Percentiles rank a stretch among this genome's conserved stretches.
Conservation (phyloP, 2,329 filamentous ascomycete species). For the Scedosporium boydii region DNA sequence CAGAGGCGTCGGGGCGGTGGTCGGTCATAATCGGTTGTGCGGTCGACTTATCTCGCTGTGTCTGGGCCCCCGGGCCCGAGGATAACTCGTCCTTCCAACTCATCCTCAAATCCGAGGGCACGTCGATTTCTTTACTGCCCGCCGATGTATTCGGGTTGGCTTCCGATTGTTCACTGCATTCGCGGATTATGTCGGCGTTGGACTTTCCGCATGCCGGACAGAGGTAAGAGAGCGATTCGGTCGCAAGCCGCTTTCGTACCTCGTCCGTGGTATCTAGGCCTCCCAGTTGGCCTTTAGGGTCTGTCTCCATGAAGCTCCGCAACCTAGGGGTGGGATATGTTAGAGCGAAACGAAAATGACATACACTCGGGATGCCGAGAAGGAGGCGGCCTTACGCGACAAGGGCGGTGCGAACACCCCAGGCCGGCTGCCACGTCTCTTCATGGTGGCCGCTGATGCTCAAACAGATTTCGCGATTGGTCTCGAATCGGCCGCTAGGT, state of each 20-base stretch:
- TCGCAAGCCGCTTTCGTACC: slow-evolving; percentile 60
- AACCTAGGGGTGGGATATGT: slow-evolving; percentile 31
- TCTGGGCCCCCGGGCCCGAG: slow-evolving; percentile 14
- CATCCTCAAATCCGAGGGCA: slow-evolving; percentile 51
- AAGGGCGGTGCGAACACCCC: slow-evolving; percentile 87
- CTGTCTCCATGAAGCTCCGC: slow-evolving; percentile 86
- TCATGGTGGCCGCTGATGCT: slow-evolving; percentile 93
- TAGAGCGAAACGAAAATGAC: background rate
- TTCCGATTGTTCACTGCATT: slow-evolving; percentile 47
- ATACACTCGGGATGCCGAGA: background rate
- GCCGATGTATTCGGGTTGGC: slow-evolving; percentile 26
- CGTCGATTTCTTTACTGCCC: slow-evolving; percentile 31
- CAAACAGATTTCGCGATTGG: slow-evolving; percentile 93
- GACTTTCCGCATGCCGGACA: slow-evolving; percentile 62
- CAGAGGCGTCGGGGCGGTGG: slow-evolving; percentile 28
- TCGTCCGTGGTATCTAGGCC: slow-evolving; percentile 69
- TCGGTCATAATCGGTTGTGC: slow-evolving; percentile 31
- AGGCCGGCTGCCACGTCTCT: slow-evolving; percentile 97
- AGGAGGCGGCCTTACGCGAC: slow-evolving; percentile 34
- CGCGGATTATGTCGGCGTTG: slow-evolving; percentile 65
- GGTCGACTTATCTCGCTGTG: slow-evolving; percentile 8
- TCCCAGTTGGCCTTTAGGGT: slow-evolving; percentile 78
- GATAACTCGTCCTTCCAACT: slow-evolving; percentile 66
- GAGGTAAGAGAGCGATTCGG: slow-evolving; percentile 53
- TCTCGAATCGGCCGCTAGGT: slow-evolving; percentile 84